Evolutionary conservation across 768 basidiomycete genomes (phyloP), one percentile per base, ranked within the genome.

Genomic region (Rhodotorula taiwanensis): DNA sequence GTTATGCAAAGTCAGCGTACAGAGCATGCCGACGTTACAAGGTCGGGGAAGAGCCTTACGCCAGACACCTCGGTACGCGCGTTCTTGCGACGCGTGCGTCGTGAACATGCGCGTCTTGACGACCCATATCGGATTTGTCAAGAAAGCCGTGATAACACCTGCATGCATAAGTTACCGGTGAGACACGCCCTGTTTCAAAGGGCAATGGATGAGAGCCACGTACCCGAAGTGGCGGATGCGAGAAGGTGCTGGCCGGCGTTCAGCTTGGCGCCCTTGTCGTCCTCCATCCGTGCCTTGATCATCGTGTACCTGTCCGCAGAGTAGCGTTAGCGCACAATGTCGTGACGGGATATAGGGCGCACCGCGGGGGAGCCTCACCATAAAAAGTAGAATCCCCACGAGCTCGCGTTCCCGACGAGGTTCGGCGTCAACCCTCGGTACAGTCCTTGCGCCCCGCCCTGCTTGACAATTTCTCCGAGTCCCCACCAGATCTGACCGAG

Each of bases 51-150:
- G n/a, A n/a, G 31, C 69, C 71, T 41, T 11, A 71, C 70, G 51
- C 10, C 67, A 73, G 55, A 67, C 53, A 34, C 53, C 84, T 23
- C 84, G 83, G 76, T 97, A 97, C 2, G 90, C 84, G 5, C 75
- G 78, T 14, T 87, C 83, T 45, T 85, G 83, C 58, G 82, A 80
- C 33, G 81, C 75, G 15, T 78, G 78, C 1, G 91, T 86, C 2
- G 92, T 90, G 74, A 95, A 99, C 85, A 97, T 92, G 63, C 95
- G 84, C 14, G 95, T 93, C 78, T 94, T 88, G 58, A 98, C 87
- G 20, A 98, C 87, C 94, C 94, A 98, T 70, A 97, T 84, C 0
- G 94, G 95, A 76, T 99, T 98, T 11, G 94, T 99, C 74, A 95
- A 81, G 72, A 98, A 79, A 1, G 95, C 92, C 6, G 93, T 95